A percentile compares a stretch with the other conserved stretches of the same genome.
Conservation (phyloP, 2,329 filamentous ascomycete species). For the Colletotrichum sp. region DNA sequence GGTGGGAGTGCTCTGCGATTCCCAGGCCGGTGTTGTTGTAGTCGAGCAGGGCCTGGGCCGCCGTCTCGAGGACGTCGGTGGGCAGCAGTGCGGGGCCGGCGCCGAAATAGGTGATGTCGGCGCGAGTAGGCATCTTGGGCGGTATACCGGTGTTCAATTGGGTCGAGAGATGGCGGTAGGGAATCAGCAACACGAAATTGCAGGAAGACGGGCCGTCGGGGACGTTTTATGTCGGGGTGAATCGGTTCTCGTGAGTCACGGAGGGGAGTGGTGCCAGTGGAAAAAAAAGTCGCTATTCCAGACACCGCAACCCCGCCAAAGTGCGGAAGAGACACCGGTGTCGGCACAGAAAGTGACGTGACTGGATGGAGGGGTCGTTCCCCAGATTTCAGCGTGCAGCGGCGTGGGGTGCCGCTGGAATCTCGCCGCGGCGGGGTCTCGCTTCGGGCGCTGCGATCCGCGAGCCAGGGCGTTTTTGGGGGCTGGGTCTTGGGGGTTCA, state of each 20-base stretch:
- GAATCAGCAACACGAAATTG: background rate
- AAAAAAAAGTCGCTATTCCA: slow-evolving; percentile 19
- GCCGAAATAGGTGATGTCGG: slow-evolving; percentile 85
- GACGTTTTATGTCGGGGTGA: background rate
- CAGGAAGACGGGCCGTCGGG: background rate
- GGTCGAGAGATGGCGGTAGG: background rate
- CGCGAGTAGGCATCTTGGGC: slow-evolving; percentile 68
- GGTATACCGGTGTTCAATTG: background rate
- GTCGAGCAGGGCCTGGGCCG: slow-evolving; percentile 80
- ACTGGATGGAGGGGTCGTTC: slow-evolving; percentile 19
- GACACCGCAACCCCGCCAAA: slow-evolving; percentile 21
- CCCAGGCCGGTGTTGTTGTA: slow-evolving; percentile 83
- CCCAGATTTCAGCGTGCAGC: slow-evolving; percentile 3
- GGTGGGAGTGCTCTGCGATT: slow-evolving; percentile 88
- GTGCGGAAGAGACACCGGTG: slow-evolving; percentile 10
- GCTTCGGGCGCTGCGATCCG: background rate
- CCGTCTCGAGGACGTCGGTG: slow-evolving; percentile 78
- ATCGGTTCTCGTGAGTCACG: slow-evolving; percentile 12
- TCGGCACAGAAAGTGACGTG: slow-evolving; percentile 18
- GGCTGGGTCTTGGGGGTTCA: background rate
- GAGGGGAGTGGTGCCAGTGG: background rate
- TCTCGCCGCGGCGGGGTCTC: background rate
- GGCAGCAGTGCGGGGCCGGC: slow-evolving; percentile 90
- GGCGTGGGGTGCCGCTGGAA: slow-evolving; percentile 16
- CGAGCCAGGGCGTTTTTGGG: background rate